These are phyloP conservation scores for Penicillium sclerotiorum DNA, from an alignment of 2,329 filamentous ascomycete genomes.

Conservation along the genomic window DNA sequence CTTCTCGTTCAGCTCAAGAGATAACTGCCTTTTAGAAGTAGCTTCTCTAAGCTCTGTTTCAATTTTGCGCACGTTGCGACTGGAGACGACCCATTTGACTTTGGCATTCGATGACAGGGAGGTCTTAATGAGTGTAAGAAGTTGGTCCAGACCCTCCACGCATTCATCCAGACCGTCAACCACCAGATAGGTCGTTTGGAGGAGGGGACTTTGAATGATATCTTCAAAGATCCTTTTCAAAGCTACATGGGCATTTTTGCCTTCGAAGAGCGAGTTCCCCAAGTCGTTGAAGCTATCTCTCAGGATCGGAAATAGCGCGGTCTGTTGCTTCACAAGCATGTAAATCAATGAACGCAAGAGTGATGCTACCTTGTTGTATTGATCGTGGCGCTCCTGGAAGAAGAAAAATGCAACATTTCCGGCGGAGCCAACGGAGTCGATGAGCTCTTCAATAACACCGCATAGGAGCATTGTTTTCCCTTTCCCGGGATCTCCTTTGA, in stretches of 20 bases:
- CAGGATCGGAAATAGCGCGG: slow-evolving; percentile 37
- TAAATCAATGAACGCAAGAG: slow-evolving; percentile 50
- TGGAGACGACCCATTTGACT: slow-evolving; percentile 50
- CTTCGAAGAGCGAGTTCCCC: slow-evolving; percentile 48
- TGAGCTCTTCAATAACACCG: background rate
- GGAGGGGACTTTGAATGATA: slow-evolving; percentile 43
- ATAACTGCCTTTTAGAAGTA: slow-evolving; percentile 18
- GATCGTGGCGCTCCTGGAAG: slow-evolving; percentile 44
- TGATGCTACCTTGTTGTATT: slow-evolving; percentile 42
- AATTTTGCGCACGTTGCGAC: slow-evolving; percentile 47
- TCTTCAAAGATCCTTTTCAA: slow-evolving; percentile 42
- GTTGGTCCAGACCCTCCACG: slow-evolving; percentile 22
- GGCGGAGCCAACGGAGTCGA: background rate
- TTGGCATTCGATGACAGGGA: slow-evolving; percentile 16
- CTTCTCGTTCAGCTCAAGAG: slow-evolving; percentile 28
- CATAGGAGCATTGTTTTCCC: background rate
- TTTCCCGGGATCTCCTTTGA: background rate
- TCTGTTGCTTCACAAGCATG: slow-evolving; percentile 39
- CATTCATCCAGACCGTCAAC: slow-evolving; percentile 56
- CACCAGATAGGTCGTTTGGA: slow-evolving; percentile 38
- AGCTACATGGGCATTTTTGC: slow-evolving; percentile 38
- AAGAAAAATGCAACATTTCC: slow-evolving; percentile 21
- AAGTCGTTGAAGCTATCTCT: slow-evolving; percentile 36
- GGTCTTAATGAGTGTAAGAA: slow-evolving; percentile 42
- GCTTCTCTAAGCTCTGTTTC: slow-evolving; percentile 29